Evolutionary conservation across 768 basidiomycete genomes (phyloP).

Genomic region (Stropharia rugosoannulata): DNA sequence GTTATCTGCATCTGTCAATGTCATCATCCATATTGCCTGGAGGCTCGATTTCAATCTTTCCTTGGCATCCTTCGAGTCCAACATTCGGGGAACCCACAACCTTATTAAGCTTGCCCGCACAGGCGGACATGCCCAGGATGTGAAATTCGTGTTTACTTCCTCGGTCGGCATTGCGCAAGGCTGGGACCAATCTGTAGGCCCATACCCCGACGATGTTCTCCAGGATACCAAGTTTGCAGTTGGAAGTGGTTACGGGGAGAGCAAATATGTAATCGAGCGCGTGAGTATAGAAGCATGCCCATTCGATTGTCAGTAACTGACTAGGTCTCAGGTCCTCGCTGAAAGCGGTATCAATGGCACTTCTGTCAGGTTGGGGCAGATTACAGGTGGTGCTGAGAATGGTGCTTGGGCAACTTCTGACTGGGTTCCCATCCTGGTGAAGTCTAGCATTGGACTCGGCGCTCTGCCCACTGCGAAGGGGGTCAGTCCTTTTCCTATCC

Average conservation of each 20-base stretch:
- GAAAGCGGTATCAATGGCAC: constrained; percentile 23
- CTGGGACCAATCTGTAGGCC: constrained; percentile 26
- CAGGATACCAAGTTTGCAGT: constrained; percentile 19
- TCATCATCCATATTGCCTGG: constrained; percentile 45
- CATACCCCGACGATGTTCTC: constrained; percentile 18
- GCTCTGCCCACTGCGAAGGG: constrained; percentile 28
- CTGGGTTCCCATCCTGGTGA: constrained; percentile 39
- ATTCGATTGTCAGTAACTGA: neutral
- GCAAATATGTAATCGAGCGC: constrained; percentile 35
- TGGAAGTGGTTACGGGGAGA: constrained; percentile 36
- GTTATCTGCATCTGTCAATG: constrained; percentile 30
- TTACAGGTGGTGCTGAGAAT: constrained; percentile 29
- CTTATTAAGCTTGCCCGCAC: constrained; percentile 39
- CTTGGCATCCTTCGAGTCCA: constrained; percentile 48
- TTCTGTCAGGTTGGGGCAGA: constrained; percentile 37
- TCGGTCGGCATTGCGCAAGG: constrained; percentile 33
- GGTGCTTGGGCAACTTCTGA: constrained; percentile 39
- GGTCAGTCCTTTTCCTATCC: constrained; percentile 21
- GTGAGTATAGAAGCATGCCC: constrained; percentile 6
- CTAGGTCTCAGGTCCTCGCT: constrained; percentile 29
- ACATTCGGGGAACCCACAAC: constrained; percentile 45
- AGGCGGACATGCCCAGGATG: constrained; percentile 20
- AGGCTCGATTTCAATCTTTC: constrained; percentile 45
- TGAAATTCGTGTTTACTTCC: constrained; percentile 39
- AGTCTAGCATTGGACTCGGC: constrained; percentile 21